Conservation (phyloP, 306 rosid species). For the Arachis hypogaea region DNA sequence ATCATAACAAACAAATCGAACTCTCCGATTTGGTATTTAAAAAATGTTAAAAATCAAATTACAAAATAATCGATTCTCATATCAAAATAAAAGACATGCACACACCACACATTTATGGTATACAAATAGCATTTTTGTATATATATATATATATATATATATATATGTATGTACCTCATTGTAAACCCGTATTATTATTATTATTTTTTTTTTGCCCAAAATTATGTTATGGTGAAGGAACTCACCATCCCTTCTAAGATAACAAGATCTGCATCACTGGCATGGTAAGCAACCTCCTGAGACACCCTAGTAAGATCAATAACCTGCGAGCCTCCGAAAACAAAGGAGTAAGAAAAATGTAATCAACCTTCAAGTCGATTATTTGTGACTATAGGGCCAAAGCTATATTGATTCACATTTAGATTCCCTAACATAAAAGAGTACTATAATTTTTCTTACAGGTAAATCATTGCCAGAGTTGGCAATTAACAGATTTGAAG, state of each 20-base stretch:
- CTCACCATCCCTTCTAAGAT: conserved; percentile 94
- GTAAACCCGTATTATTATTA: no score
- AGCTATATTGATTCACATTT: background rate
- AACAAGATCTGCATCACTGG: conserved; percentile 83
- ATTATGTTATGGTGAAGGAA: conserved; percentile 20
- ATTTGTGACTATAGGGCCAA: background rate
- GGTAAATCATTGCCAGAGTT: conserved; percentile 95
- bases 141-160: no score
- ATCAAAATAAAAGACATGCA: no score
- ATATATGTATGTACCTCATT: no score
- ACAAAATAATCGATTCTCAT: no score
- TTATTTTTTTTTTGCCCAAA: no score
- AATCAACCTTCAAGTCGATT: background rate
- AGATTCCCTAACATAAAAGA: conserved; percentile 6
- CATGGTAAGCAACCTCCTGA: conserved; percentile 71
- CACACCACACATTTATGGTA: no score
- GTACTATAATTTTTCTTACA: conserved; percentile 52
- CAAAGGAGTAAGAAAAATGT: conserved; percentile 28
- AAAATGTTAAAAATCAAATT: no score
- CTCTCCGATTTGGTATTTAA: no score
- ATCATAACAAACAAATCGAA: no score
- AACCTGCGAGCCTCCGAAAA: conserved; percentile 51
- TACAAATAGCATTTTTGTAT: no score
- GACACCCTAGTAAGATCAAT: conserved; percentile 82
- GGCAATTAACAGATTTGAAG: conserved; percentile 73